phyloP scores from a whole-genome alignment of 352 stramenopile species.

The Phytophthora idaei region DNA sequence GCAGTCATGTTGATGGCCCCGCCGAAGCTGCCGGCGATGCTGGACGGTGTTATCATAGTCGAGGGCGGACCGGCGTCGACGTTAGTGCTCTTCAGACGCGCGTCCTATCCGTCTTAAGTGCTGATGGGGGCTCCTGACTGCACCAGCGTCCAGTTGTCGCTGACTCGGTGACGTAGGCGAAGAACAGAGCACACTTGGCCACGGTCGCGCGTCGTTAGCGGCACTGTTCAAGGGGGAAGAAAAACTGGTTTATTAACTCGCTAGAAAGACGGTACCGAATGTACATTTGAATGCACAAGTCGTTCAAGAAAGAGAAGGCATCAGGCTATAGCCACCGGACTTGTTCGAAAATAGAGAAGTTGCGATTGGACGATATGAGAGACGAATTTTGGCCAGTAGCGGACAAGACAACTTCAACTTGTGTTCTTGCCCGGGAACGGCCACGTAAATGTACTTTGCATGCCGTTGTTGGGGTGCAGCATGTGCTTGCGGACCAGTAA shows the following conservation, averaged over 20 bases:
- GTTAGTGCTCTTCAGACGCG: background rate
- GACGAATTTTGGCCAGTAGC: conserved; percentile 8
- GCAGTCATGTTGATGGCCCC: conserved; percentile 42
- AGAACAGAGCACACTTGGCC: conserved; percentile 12
- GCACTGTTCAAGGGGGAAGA: conserved; percentile 7
- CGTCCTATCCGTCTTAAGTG: background rate
- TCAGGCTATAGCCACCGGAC: conserved; percentile 10
- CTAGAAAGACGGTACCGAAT: conserved; percentile 29
- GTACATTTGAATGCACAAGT: background rate
- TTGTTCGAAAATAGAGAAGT: conserved; percentile 14
- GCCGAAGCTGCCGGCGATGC: conserved; percentile 46
- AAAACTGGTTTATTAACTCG: conserved; percentile 10
- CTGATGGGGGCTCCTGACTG: background rate
- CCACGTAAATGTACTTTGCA: background rate
- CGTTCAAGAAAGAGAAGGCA: background rate
- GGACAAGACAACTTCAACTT: conserved; percentile 20
- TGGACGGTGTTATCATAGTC: conserved; percentile 46
- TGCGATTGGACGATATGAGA: conserved; percentile 27
- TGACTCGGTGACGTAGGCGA: conserved; percentile 14
- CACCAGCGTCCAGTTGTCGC: conserved; percentile 13
- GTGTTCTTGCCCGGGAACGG: conserved; percentile 9
- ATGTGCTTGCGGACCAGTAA: conserved; percentile 1
- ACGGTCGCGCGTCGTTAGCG: conserved; percentile 21
- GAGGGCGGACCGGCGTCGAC: conserved; percentile 4
- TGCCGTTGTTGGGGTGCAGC: no score